Base-by-base conservation (phyloP, 108 stramenopile species). In the Cyclotella atomus region DNA sequence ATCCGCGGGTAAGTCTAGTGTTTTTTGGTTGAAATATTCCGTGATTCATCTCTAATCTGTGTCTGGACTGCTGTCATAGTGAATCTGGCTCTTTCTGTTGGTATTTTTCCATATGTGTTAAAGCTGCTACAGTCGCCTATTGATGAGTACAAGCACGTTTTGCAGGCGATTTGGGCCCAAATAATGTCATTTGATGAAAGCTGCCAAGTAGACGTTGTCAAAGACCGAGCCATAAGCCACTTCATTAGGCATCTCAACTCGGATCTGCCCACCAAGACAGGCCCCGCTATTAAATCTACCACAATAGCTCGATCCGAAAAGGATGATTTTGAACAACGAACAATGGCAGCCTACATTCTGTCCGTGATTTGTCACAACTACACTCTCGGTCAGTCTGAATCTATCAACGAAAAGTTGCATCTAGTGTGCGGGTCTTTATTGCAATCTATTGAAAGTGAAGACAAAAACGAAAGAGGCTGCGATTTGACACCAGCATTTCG, bases 21-120 rank as follows among this genome's bases (percentile, higher is more conserved):
- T 19, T 4, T 19, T 49, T 49, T 12, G n/a, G 9, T 12, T 17
- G 4, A n/a, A n/a, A n/a, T 49, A 49, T 49, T 19, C n/a, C n/a
- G n/a, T 17, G n/a, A 9, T n/a, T 49, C 16, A 49, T n/a, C 12
- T 49, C 47, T 49, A 49, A 49, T 4, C 47, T n/a, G n/a, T 19
- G n/a, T 10, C 47, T n/a, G n/a, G n/a, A 10, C n/a, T 49, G 9
- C n/a, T 12, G 12, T 49, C n/a, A n/a, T 19, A 12, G 97, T 98
- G 28, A 92, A 97, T 72, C 68, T 97, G 34, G 90, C 97, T 5
- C 67, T 99, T 17, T 90, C 86, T 52, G 88, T 99, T 8, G 99
- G 99, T 0, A 97, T 99, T 34, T 97, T 97, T 57, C 99, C 98
- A 3, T 99, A 99, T 61, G 97, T 99, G 2, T 75, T 96, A 72